Conservation (phyloP, 805 yeast species). For the Sugiyamaella americana region DNA sequence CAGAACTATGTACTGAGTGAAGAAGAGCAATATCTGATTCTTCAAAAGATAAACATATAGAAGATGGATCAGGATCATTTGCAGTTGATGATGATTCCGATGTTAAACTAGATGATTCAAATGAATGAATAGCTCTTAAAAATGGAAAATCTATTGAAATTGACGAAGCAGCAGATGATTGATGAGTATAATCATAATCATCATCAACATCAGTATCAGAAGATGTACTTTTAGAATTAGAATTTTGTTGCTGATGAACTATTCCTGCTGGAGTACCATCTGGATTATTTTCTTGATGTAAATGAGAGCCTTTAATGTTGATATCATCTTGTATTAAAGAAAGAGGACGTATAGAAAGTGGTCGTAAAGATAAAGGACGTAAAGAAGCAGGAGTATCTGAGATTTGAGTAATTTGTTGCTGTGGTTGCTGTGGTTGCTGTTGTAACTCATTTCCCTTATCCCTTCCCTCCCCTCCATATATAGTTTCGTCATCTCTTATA, state of each 20-base stretch:
- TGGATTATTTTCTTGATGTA: not conserved
- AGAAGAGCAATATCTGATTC: slow-evolving; percentile 34
- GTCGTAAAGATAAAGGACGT: slow-evolving; percentile 1
- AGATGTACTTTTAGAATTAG: not conserved
- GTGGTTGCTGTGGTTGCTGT: no score
- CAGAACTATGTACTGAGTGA: slow-evolving; percentile 36
- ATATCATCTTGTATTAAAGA: not conserved
- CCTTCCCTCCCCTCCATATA: no score
- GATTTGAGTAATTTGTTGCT: not conserved
- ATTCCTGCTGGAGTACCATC: not conserved
- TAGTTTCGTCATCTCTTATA: no score
- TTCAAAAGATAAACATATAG: slow-evolving; percentile 32
- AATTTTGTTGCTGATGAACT: not conserved
- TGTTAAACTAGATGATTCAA: slow-evolving; percentile 27
- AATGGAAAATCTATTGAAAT: slow-evolving; percentile 27
- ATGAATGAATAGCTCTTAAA: slow-evolving; percentile 30
- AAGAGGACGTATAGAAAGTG: not conserved
- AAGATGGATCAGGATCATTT: slow-evolving; percentile 27
- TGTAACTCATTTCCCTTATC: no score
- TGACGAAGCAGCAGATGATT: slow-evolving; percentile 1
- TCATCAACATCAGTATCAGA: slow-evolving; percentile 1
- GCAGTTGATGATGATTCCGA: slow-evolving; percentile 19
- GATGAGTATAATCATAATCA: not conserved
- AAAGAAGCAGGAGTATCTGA: slow-evolving; percentile 1
- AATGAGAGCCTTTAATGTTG: not conserved